phyloP scores from a whole-genome alignment of 2,329 filamentous ascomycete genomes.

The Diaporthe sp. region DNA sequence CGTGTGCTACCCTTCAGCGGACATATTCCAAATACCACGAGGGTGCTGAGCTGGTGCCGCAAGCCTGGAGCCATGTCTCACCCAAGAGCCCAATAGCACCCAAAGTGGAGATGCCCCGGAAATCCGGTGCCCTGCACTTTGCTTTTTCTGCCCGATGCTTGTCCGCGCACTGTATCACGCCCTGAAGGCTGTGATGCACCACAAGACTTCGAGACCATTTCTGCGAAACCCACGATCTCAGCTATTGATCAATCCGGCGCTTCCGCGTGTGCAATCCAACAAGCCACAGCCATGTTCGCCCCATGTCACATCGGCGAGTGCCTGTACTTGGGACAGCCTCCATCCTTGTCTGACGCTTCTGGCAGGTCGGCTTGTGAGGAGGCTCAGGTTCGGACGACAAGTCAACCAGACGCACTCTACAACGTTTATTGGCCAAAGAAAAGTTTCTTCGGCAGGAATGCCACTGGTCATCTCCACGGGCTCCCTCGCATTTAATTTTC shows the following conservation, averaged over 20 bases:
- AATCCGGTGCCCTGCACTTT: neutral
- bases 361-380: neutral
- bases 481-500: neutral
- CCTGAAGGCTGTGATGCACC: neutral
- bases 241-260: slow-evolving; percentile 11
- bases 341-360: neutral
- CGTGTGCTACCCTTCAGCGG: neutral
- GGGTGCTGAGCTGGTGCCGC: neutral
- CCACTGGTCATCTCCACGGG: neutral
- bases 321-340: neutral
- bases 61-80: neutral
- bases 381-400: neutral
- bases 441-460: neutral
- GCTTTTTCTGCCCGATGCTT: slow-evolving; percentile 18
- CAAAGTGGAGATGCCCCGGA: neutral
- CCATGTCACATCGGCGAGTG: slow-evolving; percentile 1
- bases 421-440: slow-evolving; percentile 6
- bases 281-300: slow-evolving; percentile 10
- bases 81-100: slow-evolving; percentile 4
- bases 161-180: neutral
- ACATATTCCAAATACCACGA: slow-evolving; percentile 15
- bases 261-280: neutral
- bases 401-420: neutral
- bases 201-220: slow-evolving; percentile 15
- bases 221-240: slow-evolving; percentile 3